A percentile compares a stretch with the other conserved stretches of the same genome.
phyloP scores from a whole-genome alignment of 331 rosid genomes.

The Malus hybrid region DNA sequence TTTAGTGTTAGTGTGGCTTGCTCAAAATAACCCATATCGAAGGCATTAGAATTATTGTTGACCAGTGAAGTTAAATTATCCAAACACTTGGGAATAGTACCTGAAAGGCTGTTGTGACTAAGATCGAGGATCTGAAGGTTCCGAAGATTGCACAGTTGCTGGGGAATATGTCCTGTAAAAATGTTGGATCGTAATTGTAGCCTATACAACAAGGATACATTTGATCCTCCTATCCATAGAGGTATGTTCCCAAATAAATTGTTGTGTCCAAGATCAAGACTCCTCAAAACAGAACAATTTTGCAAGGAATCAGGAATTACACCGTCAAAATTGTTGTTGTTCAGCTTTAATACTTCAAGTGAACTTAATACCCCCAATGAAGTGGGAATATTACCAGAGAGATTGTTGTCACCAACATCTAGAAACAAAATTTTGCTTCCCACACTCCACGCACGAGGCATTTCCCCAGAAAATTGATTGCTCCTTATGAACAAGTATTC shows the following conservation, averaged over 20 bases:
- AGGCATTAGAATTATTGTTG: too few relatives aligned
- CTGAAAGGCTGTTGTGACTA: not conserved
- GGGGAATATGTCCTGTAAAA: not conserved
- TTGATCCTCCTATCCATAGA: not conserved
- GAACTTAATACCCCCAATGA: not conserved
- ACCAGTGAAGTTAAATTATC: too few relatives aligned
- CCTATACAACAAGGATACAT: too few relatives aligned
- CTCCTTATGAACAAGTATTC: not conserved
- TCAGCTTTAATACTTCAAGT: not conserved
- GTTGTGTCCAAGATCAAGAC: not conserved
- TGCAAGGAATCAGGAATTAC: not conserved
- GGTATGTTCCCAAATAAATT: not conserved
- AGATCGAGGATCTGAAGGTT: conserved; percentile 5
- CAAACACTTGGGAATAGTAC: not conserved
- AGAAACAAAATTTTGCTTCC: not conserved
- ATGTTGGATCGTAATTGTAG: not conserved
- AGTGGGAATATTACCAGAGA: not conserved
- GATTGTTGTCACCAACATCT: not conserved
- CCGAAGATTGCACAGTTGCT: not conserved
- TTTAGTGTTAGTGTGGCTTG: not conserved
- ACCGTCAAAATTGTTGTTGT: not conserved
- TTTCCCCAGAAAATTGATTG: not conserved
- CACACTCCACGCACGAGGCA: not conserved
- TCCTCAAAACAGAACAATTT: not conserved
- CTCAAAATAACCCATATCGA: not conserved